Conservation (phyloP, 148 eudicot species). For the Dysphania ambrosioides region DNA sequence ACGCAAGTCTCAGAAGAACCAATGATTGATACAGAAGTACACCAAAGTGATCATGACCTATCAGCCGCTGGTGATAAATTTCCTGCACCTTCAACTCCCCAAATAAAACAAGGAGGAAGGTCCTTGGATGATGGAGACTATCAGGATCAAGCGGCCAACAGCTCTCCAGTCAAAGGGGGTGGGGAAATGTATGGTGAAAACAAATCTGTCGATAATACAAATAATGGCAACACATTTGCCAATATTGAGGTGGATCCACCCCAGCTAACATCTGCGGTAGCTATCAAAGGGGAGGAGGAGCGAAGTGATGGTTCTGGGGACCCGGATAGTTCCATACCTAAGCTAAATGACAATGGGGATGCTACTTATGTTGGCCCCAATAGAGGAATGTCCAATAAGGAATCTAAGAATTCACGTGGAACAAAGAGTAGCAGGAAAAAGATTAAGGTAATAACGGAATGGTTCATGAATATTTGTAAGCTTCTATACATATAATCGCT, state of each 20-base stretch:
- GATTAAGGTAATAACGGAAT: conserved; percentile 46
- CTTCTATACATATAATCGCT: background rate
- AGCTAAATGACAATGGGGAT: conserved; percentile 25
- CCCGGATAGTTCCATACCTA: conserved; percentile 14
- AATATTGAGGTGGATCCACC: conserved; percentile 35
- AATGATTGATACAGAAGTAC: conserved; percentile 19
- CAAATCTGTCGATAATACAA: conserved; percentile 73
- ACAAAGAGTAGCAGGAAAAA: conserved; percentile 49
- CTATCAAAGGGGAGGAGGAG: conserved; percentile 41
- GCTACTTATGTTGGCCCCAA: conserved; percentile 14
- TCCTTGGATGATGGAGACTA: conserved; percentile 53
- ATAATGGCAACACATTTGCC: conserved; percentile 29
- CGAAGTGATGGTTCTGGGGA: conserved; percentile 29
- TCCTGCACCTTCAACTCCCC: conserved; percentile 86
- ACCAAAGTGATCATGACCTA: conserved; percentile 32
- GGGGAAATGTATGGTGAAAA: conserved; percentile 54
- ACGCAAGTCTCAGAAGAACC: conserved; percentile 23
- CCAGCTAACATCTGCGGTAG: conserved; percentile 23
- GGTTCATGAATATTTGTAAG: background rate
- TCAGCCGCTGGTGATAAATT: conserved; percentile 53
- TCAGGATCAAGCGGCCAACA: conserved; percentile 47
- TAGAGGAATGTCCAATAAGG: conserved; percentile 31
- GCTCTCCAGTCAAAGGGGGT: conserved; percentile 43
- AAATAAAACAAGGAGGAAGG: conserved; percentile 60
- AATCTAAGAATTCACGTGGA: conserved; percentile 31